Evolutionary conservation across 345 rosid species (phyloP).

Genomic region (Viola odorata): DNA sequence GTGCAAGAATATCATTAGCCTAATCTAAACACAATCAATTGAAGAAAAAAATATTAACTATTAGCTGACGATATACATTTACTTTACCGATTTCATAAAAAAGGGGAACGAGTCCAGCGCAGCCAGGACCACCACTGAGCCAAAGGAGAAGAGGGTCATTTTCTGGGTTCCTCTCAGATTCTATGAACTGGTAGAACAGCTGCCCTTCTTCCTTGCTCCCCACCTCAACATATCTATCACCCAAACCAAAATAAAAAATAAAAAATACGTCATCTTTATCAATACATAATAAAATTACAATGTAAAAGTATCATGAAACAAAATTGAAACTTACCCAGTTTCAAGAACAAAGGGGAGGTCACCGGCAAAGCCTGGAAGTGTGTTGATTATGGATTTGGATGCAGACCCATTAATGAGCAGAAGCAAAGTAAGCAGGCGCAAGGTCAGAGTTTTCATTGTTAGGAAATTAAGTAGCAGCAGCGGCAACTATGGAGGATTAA

Average conservation of each 20-base stretch:
- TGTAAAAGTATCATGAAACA: not conserved
- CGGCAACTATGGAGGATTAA: too few species aligned
- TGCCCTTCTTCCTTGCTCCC: constrained; percentile 16
- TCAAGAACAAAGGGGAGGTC: constrained; percentile 15
- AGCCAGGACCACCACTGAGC: constrained; percentile 43
- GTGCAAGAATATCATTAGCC: too few species aligned
- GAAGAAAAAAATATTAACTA: not conserved
- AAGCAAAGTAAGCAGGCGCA: too few species aligned
- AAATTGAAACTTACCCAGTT: constrained; percentile 13
- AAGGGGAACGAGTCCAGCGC: constrained; percentile 30
- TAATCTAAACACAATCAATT: too few species aligned
- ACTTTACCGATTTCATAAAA: constrained; percentile 27
- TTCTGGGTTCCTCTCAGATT: constrained; percentile 25
- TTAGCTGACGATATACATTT: not conserved
- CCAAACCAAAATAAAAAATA: not conserved
- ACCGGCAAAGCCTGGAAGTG: constrained; percentile 16
- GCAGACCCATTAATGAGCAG: too few species aligned
- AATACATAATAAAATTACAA: not conserved
- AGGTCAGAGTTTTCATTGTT: too few species aligned
- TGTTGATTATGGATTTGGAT: constrained; percentile 10
- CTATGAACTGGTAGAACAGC: constrained; percentile 29
- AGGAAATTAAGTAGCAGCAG: too few species aligned
- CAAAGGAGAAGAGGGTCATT: constrained; percentile 35
- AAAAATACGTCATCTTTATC: not conserved
- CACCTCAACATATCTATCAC: constrained; percentile 25